Percentiles rank a stretch among this genome's conserved stretches.
These are phyloP conservation scores for Symbiodinium natans DNA, from an alignment of 73 alveolate genomes.

Conservation along the genomic window DNA sequence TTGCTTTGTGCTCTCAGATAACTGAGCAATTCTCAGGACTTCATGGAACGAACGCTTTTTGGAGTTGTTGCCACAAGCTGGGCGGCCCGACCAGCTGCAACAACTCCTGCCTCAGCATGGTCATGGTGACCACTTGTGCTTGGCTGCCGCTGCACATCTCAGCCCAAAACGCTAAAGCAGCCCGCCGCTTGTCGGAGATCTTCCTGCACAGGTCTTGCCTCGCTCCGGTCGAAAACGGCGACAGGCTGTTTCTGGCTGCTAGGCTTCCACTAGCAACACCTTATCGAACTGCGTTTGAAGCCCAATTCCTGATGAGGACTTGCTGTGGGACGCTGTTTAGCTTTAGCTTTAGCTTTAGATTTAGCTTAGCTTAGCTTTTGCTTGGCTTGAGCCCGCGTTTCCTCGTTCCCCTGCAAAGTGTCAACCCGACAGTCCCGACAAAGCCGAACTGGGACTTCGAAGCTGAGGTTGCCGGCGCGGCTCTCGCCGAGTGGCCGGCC, in stretches of 20 bases:
- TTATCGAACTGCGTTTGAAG: not conserved
- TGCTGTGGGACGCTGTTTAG: not conserved
- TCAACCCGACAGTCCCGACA: too few species aligned
- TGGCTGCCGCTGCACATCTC: not conserved
- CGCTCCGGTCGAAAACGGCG: not conserved
- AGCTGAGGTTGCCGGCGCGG: not conserved
- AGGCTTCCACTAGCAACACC: not conserved
- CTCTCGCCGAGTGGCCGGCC: not conserved
- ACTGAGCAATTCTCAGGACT: not conserved
- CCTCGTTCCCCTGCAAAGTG: too few species aligned
- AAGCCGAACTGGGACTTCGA: not conserved
- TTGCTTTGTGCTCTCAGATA: not conserved
- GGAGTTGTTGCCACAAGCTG: not conserved
- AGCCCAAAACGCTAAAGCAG: not conserved
- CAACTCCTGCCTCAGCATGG: conserved; percentile 40
- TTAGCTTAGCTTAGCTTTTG: not conserved
- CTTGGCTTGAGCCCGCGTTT: conserved; percentile 34
- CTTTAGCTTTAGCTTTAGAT: not conserved
- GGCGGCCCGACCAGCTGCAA: conserved; percentile 45
- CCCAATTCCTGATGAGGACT: not conserved
- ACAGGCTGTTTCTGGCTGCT: not conserved
- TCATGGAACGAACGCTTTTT: not conserved
- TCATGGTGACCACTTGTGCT: not conserved
- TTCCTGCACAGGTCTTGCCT: conserved; percentile 69
- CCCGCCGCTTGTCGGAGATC: conserved; percentile 32